Conservation (phyloP, 169 alveolate genomes). For the Plasmodium knowlesi region DNA sequence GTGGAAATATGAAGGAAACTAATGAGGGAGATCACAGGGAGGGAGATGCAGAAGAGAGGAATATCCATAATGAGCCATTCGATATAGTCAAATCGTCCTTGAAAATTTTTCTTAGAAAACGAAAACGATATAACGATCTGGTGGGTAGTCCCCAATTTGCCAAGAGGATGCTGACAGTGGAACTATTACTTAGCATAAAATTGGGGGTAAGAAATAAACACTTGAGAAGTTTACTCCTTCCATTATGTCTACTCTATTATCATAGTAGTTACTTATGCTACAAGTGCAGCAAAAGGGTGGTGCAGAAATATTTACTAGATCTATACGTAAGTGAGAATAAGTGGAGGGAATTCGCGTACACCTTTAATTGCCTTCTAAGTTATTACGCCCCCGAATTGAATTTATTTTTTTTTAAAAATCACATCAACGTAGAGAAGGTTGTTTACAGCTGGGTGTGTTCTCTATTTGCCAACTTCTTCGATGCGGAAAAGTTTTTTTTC, state of each 20-base stretch:
- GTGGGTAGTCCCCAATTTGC: slow-evolving; percentile 31
- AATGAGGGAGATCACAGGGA: neutral
- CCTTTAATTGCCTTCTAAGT: slow-evolving; percentile 48
- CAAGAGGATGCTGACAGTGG: neutral
- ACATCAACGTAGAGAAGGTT: slow-evolving; percentile 9
- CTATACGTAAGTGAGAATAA: slow-evolving; percentile 5
- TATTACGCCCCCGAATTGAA: slow-evolving; percentile 43
- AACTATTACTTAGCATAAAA: slow-evolving; percentile 8
- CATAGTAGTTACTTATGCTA: slow-evolving; percentile 28
- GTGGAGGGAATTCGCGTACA: slow-evolving; percentile 7
- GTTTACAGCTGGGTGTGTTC: slow-evolving; percentile 45
- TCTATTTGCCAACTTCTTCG: slow-evolving; percentile 42
- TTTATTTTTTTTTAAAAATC: slow-evolving; percentile 40
- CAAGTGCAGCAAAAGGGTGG: slow-evolving; percentile 33
- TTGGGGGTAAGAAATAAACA: slow-evolving; percentile 19
- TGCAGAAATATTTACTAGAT: slow-evolving; percentile 39
- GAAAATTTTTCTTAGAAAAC: neutral
- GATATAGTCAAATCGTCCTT: neutral
- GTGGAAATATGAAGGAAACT: neutral
- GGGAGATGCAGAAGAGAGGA: neutral
- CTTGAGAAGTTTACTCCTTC: slow-evolving; percentile 17
- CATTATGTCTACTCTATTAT: slow-evolving; percentile 39
- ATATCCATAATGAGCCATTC: neutral
- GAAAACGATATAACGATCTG: neutral
- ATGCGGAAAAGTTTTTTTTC: slow-evolving; percentile 21